phyloP scores from a whole-genome alignment of 768 basidiomycete species.

The Hortiboletus flavorubellus region DNA sequence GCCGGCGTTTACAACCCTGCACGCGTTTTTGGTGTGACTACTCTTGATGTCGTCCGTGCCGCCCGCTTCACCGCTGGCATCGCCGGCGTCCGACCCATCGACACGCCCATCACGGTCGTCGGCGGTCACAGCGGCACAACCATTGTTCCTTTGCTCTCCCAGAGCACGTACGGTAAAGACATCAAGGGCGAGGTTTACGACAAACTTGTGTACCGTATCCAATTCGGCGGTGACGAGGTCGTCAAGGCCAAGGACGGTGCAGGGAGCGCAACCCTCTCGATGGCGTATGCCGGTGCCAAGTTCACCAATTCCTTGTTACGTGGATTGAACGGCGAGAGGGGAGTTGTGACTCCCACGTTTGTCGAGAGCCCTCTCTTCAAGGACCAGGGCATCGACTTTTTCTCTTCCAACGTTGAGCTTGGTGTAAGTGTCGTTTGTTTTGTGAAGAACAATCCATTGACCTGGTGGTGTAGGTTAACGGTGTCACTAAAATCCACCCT shows the following conservation, averaged over 20 bases:
- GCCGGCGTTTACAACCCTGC: conserved; percentile 89
- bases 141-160: conserved; percentile 94
- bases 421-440: conserved; percentile 53
- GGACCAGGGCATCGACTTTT: conserved; percentile 87
- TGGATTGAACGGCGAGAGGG: conserved; percentile 64
- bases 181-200: conserved; percentile 72
- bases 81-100: conserved; percentile 57
- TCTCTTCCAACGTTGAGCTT: conserved; percentile 92
- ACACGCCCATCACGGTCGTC: conserved; percentile 78
- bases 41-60: conserved; percentile 96
- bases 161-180: conserved; percentile 65
- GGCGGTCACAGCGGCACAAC: conserved; percentile 98
- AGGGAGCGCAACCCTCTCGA: conserved; percentile 71
- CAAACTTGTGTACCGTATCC: conserved; percentile 87
- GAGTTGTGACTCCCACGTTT: conserved; percentile 75
- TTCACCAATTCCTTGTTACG: conserved; percentile 60
- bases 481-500: conserved; percentile 91
- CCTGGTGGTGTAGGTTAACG: conserved; percentile 51
- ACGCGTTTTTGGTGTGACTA: conserved; percentile 93
- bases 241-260: conserved; percentile 96
- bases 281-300: conserved; percentile 76
- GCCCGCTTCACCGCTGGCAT: conserved; percentile 84
- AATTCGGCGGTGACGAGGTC: conserved; percentile 97
- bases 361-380: conserved; percentile 87
- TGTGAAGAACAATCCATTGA: conserved; percentile 4